Conservation (phyloP, 2,329 filamentous ascomycete species). For the Hypocreales sp. region DNA sequence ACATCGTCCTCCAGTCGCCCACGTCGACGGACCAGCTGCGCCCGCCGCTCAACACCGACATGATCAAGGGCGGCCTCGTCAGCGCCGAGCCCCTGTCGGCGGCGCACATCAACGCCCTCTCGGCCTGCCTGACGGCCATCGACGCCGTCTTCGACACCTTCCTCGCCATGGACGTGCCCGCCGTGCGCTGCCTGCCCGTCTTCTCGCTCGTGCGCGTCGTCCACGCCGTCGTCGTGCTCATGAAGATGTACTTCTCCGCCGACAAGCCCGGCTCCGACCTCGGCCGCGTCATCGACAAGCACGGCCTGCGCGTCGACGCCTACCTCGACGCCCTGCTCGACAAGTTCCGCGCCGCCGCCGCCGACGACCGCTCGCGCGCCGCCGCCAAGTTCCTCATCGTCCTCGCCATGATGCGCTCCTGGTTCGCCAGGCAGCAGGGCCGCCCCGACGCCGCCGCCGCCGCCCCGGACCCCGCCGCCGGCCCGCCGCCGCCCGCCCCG, state of each 20-base stretch:
- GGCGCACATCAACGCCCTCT: constrained; percentile 51
- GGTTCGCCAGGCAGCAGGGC: constrained; percentile 42
- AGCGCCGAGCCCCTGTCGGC: constrained; percentile 21
- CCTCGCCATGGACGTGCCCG: constrained; percentile 39
- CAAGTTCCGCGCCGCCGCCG: constrained; percentile 49
- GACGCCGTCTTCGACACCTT: constrained; percentile 54
- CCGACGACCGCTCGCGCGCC: constrained; percentile 46
- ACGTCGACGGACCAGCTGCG: constrained; percentile 38
- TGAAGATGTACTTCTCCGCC: constrained; percentile 59
- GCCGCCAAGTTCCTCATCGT: constrained; percentile 58
- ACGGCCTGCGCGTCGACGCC: constrained; percentile 47
- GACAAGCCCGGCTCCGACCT: constrained; percentile 49
- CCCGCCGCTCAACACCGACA: constrained; percentile 28
- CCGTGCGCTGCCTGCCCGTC: constrained; percentile 50
- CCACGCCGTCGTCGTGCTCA: constrained; percentile 55
- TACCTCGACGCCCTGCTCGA: constrained; percentile 57
- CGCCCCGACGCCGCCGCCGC: constrained; percentile 1
- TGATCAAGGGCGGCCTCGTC: constrained; percentile 25
- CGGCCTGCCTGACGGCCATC: constrained; percentile 49
- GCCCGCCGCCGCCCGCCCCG: no score
- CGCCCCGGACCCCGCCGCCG: constrained; percentile 5
- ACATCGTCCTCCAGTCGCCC: constrained; percentile 54
- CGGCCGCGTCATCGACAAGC: constrained; percentile 51
- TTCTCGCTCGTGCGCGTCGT: constrained; percentile 58
- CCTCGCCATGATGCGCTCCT: constrained; percentile 51